These are phyloP conservation scores for Candida sanyaensis DNA, from an alignment of 1,139 yeast genomes.

Conservation along the genomic window DNA sequence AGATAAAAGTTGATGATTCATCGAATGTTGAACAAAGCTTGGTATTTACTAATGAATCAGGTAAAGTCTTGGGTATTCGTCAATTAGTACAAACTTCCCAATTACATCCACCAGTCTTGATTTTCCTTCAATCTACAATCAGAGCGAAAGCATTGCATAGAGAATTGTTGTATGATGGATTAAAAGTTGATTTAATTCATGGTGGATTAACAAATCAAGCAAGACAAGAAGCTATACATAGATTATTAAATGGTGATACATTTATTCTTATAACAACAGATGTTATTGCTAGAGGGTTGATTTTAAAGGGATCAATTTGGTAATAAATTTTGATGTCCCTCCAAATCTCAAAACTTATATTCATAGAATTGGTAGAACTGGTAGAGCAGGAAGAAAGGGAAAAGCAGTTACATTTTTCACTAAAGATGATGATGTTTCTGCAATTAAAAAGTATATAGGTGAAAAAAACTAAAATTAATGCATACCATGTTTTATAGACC, in stretches of 20 bases:
- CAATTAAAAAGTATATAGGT: constrained; percentile 46
- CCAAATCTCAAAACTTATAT: constrained; percentile 93
- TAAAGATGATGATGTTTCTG: constrained; percentile 69
- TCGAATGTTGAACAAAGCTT: constrained; percentile 80
- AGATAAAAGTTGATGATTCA: constrained; percentile 93
- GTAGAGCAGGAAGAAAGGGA: constrained; percentile 90
- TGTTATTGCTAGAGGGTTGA: constrained; percentile 93
- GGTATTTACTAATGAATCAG: constrained; percentile 87
- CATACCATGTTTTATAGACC: too few relatives aligned
- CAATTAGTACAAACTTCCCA: constrained; percentile 85
- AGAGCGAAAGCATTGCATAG: constrained; percentile 96
- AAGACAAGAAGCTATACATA: constrained; percentile 80
- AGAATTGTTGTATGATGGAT: constrained; percentile 84
- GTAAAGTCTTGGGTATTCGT: constrained; percentile 87
- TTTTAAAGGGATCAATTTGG: constrained; percentile 92
- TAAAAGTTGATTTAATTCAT: constrained; percentile 94
- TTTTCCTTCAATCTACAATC: constrained; percentile 87
- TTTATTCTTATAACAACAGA: constrained; percentile 98
- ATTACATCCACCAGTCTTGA: constrained; percentile 88
- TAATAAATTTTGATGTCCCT: constrained; percentile 96
- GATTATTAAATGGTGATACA: constrained; percentile 84
- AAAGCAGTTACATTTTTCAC: constrained; percentile 91
- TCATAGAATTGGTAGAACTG: constrained; percentile 98
- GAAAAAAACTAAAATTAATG: background rate
- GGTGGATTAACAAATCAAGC: constrained; percentile 92